phyloP scores from a whole-genome alignment of 176 grass and related monocot genomes.

The Urochloa ruziziensis region DNA sequence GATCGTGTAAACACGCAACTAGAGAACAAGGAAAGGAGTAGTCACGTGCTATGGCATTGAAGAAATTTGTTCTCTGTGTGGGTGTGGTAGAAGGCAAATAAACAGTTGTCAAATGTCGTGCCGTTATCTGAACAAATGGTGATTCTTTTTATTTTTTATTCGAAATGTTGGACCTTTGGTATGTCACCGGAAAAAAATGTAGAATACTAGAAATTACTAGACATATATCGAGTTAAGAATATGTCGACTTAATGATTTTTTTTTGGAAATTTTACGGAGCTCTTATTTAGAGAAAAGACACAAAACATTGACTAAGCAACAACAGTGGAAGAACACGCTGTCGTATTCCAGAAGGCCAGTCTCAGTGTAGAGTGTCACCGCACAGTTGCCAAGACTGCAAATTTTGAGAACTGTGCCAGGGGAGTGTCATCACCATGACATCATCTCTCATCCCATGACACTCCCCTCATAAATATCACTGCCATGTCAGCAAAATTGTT shows the following conservation, averaged over 20 bases:
- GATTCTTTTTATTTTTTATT: neutral
- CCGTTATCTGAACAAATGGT: no score
- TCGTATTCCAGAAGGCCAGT: neutral
- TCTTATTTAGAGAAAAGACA: constrained; percentile 16
- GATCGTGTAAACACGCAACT: neutral
- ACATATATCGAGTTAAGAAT: neutral
- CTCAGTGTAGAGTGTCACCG: no score
- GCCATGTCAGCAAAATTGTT: no score
- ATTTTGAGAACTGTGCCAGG: no score
- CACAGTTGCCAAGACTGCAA: no score
- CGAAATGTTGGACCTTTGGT: neutral
- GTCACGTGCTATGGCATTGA: neutral
- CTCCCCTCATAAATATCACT: no score
- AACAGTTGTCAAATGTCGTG: no score
- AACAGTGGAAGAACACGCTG: neutral
- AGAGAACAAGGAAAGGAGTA: neutral
- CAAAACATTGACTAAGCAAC: neutral
- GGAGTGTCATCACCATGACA: no score
- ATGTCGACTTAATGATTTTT: neutral
- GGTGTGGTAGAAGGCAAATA: no score
- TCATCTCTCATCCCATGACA: no score
- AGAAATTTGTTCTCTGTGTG: no score
- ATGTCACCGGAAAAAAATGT: neutral
- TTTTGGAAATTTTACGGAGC: constrained; percentile 1
- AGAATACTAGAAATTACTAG: neutral